Conservation (phyloP, 352 stramenopile genomes). For the Phytopythium helicoides region DNA sequence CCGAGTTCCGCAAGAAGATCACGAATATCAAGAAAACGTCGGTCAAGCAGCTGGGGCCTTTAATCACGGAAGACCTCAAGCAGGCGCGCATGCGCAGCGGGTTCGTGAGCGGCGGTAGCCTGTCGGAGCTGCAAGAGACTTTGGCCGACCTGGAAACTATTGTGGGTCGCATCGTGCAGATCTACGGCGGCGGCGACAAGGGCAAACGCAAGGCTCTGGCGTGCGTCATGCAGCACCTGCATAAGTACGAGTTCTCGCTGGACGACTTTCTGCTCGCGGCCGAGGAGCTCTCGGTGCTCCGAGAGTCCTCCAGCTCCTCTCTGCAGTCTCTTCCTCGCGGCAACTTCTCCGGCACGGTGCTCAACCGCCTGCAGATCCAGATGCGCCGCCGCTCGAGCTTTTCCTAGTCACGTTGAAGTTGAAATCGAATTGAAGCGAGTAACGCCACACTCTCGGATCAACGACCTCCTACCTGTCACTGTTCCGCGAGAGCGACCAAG, state of each 20-base stretch:
- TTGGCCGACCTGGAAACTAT: conserved; percentile 58
- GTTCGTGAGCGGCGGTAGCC: conserved; percentile 17
- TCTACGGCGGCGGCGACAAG: conserved; percentile 68
- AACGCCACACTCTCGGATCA: too few species aligned
- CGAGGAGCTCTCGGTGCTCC: conserved; percentile 41
- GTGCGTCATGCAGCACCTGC: conserved; percentile 74
- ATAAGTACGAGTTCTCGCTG: conserved; percentile 83
- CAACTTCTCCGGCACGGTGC: conserved; percentile 12
- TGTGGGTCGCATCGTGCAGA: conserved; percentile 48
- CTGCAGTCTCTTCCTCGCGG: conserved; percentile 5
- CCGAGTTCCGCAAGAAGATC: conserved; percentile 81
- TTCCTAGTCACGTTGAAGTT: conserved; percentile 16
- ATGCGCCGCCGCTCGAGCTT: conserved; percentile 57
- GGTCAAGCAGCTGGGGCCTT: conserved; percentile 24
- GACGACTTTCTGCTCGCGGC: conserved; percentile 65
- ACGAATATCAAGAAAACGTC: conserved; percentile 72
- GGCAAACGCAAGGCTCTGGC: conserved; percentile 68
- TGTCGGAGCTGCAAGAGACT: conserved; percentile 42
- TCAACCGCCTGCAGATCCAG: conserved; percentile 60
- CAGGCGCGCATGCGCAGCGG: conserved; percentile 29
- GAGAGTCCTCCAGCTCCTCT: conserved; percentile 9
- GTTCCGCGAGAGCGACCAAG: too few species aligned
- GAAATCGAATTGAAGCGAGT: too few species aligned
- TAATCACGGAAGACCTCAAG: conserved; percentile 32
- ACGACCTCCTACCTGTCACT: too few species aligned